Evolutionary conservation across 345 rosid species (phyloP).

Genomic region (Salix arbutifolia): DNA sequence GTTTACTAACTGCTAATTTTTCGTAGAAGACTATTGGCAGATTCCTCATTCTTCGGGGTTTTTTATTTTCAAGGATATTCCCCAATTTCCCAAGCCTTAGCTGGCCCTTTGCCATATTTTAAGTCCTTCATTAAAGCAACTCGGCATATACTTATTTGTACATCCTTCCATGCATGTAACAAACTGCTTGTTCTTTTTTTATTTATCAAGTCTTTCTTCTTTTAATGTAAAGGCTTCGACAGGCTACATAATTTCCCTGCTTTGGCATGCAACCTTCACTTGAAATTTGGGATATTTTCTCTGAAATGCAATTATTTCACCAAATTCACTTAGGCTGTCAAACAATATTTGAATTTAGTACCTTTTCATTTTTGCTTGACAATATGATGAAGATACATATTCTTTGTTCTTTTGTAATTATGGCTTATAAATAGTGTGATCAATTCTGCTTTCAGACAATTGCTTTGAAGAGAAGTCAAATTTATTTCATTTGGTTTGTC

Average conservation of each 20-base stretch:
- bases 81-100: neutral
- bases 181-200: neutral
- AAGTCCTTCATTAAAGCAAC: neutral
- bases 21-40: neutral
- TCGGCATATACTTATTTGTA: neutral
- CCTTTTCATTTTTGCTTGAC: neutral
- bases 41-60: neutral
- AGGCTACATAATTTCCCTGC: neutral
- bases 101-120: neutral
- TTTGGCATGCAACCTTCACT: neutral
- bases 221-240: neutral
- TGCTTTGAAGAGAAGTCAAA: neutral
- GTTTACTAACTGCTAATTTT: neutral
- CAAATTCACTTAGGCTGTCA: neutral
- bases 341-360: neutral
- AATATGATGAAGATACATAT: neutral
- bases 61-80: neutral
- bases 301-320: neutral
- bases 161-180: neutral
- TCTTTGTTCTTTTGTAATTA: neutral
- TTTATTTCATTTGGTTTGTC: neutral
- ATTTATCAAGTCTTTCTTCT: neutral
- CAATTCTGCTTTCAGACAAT: neutral
- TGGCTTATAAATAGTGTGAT: neutral
- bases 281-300: neutral